phyloP scores from a whole-genome alignment of 805 yeast species.

The Candida sithepensis region DNA sequence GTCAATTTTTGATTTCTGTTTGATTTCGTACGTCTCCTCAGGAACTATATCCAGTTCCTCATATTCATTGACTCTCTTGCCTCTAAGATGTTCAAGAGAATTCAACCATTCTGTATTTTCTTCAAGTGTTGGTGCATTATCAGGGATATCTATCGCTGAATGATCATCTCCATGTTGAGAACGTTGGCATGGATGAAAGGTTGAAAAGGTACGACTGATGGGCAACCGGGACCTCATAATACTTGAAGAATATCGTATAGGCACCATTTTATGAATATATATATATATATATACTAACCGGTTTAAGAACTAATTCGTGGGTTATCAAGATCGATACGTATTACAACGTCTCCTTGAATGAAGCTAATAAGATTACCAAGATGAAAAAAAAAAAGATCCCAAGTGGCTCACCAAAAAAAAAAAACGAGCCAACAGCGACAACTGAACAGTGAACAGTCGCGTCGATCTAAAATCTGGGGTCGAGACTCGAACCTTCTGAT shows the following conservation, averaged over 20 bases:
- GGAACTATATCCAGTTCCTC: conserved; percentile 15
- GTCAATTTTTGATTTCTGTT: conserved; percentile 18
- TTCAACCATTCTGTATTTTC: conserved; percentile 33
- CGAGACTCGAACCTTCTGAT: too few relatives aligned
- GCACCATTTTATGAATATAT: too few relatives aligned
- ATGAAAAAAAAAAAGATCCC: neutral
- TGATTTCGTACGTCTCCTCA: conserved; percentile 19
- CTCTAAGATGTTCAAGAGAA: neutral
- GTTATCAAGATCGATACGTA: too few relatives aligned
- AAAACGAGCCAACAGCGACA: too few relatives aligned
- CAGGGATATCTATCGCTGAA: conserved; percentile 22
- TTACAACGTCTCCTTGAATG: too few relatives aligned
- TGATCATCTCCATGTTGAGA: neutral
- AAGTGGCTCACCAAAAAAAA: neutral
- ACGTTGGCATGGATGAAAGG: neutral
- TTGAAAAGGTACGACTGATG: neutral
- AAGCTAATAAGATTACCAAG: too few relatives aligned
- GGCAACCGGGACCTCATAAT: neutral
- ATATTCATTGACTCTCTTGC: neutral
- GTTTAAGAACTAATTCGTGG: too few relatives aligned
- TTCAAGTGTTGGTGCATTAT: conserved; percentile 32
- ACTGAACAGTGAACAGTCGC: too few relatives aligned
- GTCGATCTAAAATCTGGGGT: too few relatives aligned
- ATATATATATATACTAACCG: too few relatives aligned
- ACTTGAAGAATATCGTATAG: neutral